Percentiles rank a stretch among this genome's conserved stretches.
Conservation (phyloP, 2,329 filamentous ascomycete genomes). For the Erysiphe pulchra region DNA sequence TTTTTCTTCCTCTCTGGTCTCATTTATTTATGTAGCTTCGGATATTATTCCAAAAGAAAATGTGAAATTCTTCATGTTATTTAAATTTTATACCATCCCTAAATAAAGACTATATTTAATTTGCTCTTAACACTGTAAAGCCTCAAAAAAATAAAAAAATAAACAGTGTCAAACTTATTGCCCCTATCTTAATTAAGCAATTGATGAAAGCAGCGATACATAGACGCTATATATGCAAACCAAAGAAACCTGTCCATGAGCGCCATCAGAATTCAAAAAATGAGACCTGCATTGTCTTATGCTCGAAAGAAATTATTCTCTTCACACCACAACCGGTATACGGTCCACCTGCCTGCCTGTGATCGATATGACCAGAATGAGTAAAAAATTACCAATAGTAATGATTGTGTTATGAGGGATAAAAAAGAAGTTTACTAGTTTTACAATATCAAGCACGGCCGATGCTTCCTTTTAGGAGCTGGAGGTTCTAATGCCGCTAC, state of each 20-base stretch:
- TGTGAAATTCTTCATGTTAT: too few relatives aligned
- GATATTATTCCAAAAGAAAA: too few relatives aligned
- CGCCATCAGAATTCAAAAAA: neutral
- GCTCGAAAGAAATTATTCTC: neutral
- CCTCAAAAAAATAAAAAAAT: too few relatives aligned
- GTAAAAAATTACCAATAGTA: neutral
- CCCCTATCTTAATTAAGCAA: too few relatives aligned
- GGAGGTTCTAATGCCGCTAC: slow-evolving; percentile 84
- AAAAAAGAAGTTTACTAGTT: neutral
- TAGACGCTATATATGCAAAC: neutral
- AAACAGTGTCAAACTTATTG: too few relatives aligned
- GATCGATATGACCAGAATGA: neutral
- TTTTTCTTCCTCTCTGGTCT: too few relatives aligned
- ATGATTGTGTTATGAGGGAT: neutral
- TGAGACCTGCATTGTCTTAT: neutral
- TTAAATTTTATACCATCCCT: too few relatives aligned
- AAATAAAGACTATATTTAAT: too few relatives aligned
- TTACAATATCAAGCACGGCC: slow-evolving; percentile 45
- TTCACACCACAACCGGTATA: neutral
- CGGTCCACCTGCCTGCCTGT: neutral
- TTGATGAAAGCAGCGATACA: neutral
- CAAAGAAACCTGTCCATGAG: neutral
- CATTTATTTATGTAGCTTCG: too few relatives aligned
- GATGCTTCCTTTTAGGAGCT: slow-evolving; percentile 48
- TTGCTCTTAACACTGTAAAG: too few relatives aligned